These are phyloP conservation scores for Candida patagonica DNA, from an alignment of 805 yeast species.

Conservation along the genomic window DNA sequence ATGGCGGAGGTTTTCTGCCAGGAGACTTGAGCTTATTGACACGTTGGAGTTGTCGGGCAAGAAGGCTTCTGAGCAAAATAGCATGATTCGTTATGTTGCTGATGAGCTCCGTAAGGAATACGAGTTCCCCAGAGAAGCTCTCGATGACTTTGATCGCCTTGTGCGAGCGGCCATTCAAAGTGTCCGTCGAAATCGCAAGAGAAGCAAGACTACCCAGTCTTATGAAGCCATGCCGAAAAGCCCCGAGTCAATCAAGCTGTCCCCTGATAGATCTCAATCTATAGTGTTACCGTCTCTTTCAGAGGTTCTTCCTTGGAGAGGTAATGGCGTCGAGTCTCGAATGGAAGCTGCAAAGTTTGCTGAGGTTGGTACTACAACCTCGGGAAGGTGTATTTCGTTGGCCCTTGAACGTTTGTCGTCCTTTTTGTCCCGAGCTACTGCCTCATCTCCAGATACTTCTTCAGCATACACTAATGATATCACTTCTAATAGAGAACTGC, in stretches of 20 bases:
- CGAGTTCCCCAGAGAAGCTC: slow-evolving; percentile 47
- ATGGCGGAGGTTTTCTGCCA: slow-evolving; percentile 88
- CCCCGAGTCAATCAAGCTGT: no score
- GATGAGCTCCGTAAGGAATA: slow-evolving; percentile 69
- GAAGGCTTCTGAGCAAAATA: slow-evolving; percentile 91
- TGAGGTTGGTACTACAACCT: no score
- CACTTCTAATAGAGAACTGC: slow-evolving; percentile 34
- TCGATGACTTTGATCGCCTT: slow-evolving; percentile 74
- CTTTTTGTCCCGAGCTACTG: slow-evolving; percentile 4
- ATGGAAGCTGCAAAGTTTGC: no score
- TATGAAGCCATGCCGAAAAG: background rate
- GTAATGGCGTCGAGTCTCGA: no score
- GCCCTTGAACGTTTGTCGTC: slow-evolving; percentile 9
- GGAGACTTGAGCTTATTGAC: slow-evolving; percentile 84
- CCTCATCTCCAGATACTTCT: background rate
- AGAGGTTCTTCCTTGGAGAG: slow-evolving; percentile 1
- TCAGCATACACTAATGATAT: background rate
- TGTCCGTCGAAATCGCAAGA: slow-evolving; percentile 67
- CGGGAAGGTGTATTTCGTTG: background rate
- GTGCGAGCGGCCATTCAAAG: slow-evolving; percentile 93
- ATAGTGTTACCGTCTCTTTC: background rate
- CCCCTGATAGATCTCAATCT: no score
- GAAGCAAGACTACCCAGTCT: slow-evolving; percentile 3
- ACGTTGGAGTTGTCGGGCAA: slow-evolving; percentile 49
- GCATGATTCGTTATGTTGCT: slow-evolving; percentile 70